Evolutionary conservation across 2,329 filamentous ascomycete species (phyloP), one percentile per base, ranked within the genome.

Genomic region (Aureobasidium sp.): DNA sequence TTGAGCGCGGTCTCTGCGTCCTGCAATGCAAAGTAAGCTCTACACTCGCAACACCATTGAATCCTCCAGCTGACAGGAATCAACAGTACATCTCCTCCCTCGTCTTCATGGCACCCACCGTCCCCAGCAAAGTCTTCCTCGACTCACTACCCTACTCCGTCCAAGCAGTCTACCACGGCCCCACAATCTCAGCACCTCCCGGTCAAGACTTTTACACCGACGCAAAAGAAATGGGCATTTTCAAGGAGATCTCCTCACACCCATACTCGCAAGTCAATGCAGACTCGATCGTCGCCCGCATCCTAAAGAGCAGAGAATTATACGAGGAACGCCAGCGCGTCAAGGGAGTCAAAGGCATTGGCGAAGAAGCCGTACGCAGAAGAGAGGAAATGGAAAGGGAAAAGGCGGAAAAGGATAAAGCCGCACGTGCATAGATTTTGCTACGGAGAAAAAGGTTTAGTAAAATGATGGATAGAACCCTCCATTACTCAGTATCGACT

Each of bases 1-100:
- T 93, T 70, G 94, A 99, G 79, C 88, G 94, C 45, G 92, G 92
- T 1, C 85, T 99, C 24, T 99, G 94, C 73, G 93, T 97, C 33
- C 79, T 97, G 65, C 94, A 99, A 72, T 99, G 94, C 80, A 88
- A 88, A 74, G 90, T 93, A 79, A 70, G 27, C 27, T 14, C 2
- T 2, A 19, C 2, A 17, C 27, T n/a, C 2, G 3, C 6, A 11
- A 29, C 1, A 14, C 19, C 27, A 33, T 12, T 12, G 7, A 22
- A 83, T 15, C 14, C 19, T 49, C 8, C 37, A 35, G 33, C 63
- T 62, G 60, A 67, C 62, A 64, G 37, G 50, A 31, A 5, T 27
- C 29, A 19, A 11, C 69, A 95, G 87, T 96, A 96, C 76, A 82
- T 97, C 70, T 84, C 96, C 73, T 86, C 90, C 42, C 86, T 96